Evolutionary conservation across 2,329 filamentous ascomycete genomes (phyloP).

Genomic region (Apiospora saccharicola): DNA sequence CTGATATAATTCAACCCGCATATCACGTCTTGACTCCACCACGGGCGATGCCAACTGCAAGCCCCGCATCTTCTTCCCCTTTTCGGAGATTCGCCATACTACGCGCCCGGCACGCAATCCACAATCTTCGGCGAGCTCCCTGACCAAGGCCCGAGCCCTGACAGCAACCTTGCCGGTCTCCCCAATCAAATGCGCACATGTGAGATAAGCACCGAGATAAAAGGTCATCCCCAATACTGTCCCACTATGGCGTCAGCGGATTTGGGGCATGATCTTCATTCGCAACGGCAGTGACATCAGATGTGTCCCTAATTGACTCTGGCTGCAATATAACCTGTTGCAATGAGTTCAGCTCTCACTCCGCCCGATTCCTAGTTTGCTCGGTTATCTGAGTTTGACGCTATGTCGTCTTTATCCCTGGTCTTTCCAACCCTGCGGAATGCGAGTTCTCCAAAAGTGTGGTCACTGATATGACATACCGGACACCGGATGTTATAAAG

Average conservation of each 20-base stretch:
- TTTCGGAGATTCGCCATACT: constrained; percentile 23
- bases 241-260: not conserved
- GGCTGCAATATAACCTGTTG: not conserved
- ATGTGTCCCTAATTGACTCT: not conserved
- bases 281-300: not conserved
- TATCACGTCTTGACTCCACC: not conserved
- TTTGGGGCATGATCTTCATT: not conserved
- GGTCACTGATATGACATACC: not conserved
- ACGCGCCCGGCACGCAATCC: constrained; percentile 25
- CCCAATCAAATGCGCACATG: not conserved
- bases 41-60: not conserved
- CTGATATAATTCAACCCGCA: not conserved
- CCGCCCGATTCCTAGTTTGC: not conserved
- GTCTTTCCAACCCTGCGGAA: not conserved
- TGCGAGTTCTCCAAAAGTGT: not conserved
- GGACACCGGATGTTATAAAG: no score
- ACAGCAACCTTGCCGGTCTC: not conserved
- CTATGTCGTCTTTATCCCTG: not conserved
- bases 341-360: not conserved
- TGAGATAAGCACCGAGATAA: not conserved
- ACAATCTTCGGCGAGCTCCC: not conserved
- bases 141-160: not conserved
- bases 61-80: not conserved
- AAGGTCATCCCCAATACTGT: not conserved
- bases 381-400: not conserved